A percentile compares a stretch with the other conserved stretches of the same genome.
These are phyloP conservation scores for Leccinum pachyderme DNA, from an alignment of 1,284 basidiomycete species.

Conservation along the genomic window DNA sequence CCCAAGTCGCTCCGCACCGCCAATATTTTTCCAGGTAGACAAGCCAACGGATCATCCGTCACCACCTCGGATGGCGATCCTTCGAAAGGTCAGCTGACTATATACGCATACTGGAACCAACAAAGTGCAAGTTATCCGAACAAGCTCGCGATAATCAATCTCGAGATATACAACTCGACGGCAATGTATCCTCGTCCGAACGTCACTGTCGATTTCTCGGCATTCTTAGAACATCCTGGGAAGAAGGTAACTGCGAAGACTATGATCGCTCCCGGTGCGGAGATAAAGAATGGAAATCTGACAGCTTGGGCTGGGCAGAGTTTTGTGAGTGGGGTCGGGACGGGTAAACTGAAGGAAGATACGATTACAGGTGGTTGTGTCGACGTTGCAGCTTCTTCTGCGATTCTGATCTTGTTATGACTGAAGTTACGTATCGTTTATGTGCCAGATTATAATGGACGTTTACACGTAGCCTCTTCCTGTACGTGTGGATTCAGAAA, in stretches of 20 bases:
- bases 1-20: conserved; percentile 42
- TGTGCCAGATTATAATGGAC: neutral
- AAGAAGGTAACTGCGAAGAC: conserved; percentile 36
- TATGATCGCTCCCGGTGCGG: conserved; percentile 46
- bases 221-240: conserved; percentile 31
- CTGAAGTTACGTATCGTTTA: neutral
- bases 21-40: conserved; percentile 50
- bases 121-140: conserved; percentile 32
- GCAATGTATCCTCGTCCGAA: conserved; percentile 38
- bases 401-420: conserved; percentile 36
- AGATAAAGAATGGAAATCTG: conserved; percentile 40
- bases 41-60: conserved; percentile 48
- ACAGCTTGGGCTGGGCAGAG: conserved; percentile 51
- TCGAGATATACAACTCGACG: conserved; percentile 49
- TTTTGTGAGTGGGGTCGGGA: conserved; percentile 40
- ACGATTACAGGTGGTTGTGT: conserved; percentile 35
- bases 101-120: conserved; percentile 49
- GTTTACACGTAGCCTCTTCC: too few relatives aligned
- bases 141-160: conserved; percentile 47
- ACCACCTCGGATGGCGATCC: conserved; percentile 47
- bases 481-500: too few relatives aligned
- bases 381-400: conserved; percentile 44
- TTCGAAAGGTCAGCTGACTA: conserved; percentile 46
- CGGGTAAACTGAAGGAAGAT: conserved; percentile 40
- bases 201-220: conserved; percentile 43